Evolutionary conservation across 306 rosid species (phyloP).

Genomic region (Sindora glabra): DNA sequence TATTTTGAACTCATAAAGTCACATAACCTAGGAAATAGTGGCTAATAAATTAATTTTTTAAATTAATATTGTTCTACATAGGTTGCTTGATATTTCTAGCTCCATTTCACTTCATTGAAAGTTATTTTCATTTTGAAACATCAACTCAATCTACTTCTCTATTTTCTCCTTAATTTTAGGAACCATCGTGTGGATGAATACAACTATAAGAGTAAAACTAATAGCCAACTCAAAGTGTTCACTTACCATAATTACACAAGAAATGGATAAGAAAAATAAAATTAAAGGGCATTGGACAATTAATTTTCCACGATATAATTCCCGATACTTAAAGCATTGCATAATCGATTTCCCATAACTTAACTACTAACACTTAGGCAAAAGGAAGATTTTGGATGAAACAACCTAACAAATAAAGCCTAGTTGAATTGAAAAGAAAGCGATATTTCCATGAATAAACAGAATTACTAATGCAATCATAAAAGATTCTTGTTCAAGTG

Average conservation of each 20-base stretch:
- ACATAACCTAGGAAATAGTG: too few species aligned
- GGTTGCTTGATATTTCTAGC: too few species aligned
- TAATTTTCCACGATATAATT: too few species aligned
- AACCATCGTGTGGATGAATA: constrained; percentile 47
- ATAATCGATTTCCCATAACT: constrained; percentile 75
- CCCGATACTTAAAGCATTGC: too few species aligned
- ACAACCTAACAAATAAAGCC: constrained; percentile 95
- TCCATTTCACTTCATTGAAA: too few species aligned
- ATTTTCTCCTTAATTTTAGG: constrained; percentile 92
- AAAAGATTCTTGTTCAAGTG: constrained; percentile 40
- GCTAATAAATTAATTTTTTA: too few species aligned
- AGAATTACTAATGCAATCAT: constrained; percentile 38
- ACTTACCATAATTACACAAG: constrained; percentile 39
- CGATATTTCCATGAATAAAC: constrained; percentile 76
- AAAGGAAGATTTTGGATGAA: constrained; percentile 84
- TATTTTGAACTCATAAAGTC: too few species aligned
- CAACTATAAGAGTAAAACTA: constrained; percentile 54
- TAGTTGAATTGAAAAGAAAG: constrained; percentile 82
- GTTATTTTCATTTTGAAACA: too few species aligned
- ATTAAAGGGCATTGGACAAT: constrained; percentile 75
- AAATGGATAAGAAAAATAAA: constrained; percentile 79
- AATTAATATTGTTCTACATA: too few species aligned
- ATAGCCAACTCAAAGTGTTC: constrained; percentile 70
- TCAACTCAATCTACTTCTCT: too few species aligned
- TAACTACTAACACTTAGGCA: constrained; percentile 86